These are phyloP conservation scores for Saccharomycopsis capsularis DNA, from an alignment of 805 yeast species.

Conservation along the genomic window DNA sequence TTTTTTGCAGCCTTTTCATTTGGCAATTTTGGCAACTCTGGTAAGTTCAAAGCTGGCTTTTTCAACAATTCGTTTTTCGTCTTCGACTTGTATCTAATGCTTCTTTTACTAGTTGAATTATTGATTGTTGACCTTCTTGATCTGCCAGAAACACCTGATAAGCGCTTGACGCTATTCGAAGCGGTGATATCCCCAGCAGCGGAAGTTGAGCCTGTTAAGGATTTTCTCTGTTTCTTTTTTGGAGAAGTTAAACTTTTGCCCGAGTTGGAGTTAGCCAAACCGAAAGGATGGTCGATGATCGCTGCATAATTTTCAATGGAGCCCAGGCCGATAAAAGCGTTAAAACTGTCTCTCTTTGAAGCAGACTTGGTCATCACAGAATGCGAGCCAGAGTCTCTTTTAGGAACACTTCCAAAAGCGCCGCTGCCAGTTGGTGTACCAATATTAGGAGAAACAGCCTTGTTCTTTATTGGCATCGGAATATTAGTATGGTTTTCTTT, in stretches of 20 bases:
- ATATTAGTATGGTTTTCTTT: background rate
- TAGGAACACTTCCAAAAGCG: background rate
- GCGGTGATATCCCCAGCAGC: background rate
- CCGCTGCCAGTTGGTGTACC: background rate
- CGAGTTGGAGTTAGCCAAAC: background rate
- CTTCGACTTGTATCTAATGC: slow-evolving; percentile 6
- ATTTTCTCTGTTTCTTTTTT: slow-evolving; percentile 19
- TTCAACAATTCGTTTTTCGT: background rate
- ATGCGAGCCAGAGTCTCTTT: background rate
- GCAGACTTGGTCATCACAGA: slow-evolving; percentile 4
- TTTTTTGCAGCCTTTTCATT: slow-evolving; percentile 23
- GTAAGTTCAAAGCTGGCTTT: slow-evolving; percentile 17
- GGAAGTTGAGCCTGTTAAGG: slow-evolving; percentile 5
- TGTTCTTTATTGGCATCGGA: background rate
- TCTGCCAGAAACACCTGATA: slow-evolving; percentile 4
- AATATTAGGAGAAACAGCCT: background rate
- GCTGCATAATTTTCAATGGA: slow-evolving; percentile 18
- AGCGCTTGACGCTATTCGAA: background rate
- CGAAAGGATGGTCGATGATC: slow-evolving; percentile 8
- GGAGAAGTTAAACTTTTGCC: slow-evolving; percentile 15
- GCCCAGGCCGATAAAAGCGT: slow-evolving; percentile 17
- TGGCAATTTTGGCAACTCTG: slow-evolving; percentile 28
- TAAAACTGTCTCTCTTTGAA: slow-evolving; percentile 16
- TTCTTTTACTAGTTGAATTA: slow-evolving; percentile 12
- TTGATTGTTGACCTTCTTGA: slow-evolving; percentile 11